Conservation (phyloP, 2,329 filamentous ascomycete genomes). For the Cladosporium oxysporum region DNA sequence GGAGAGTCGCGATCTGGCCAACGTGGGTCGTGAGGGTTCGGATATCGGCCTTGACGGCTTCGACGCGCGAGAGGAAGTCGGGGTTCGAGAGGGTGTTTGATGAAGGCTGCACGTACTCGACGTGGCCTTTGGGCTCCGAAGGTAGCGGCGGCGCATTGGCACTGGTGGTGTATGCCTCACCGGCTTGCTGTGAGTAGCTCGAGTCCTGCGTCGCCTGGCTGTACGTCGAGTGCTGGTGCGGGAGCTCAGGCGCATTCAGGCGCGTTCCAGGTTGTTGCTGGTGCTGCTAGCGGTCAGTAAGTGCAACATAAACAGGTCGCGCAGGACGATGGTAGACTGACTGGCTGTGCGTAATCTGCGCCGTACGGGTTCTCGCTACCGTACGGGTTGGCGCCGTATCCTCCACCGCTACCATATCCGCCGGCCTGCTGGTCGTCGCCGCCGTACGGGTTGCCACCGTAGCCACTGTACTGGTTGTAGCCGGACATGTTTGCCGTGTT, state of each 20-base stretch:
- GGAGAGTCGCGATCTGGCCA: conserved; percentile 66
- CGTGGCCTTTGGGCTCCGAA: conserved; percentile 57
- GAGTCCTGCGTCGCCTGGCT: conserved; percentile 24
- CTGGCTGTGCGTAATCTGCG: conserved; percentile 31
- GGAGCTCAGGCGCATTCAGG: conserved; percentile 33
- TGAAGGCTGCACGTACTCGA: conserved; percentile 45
- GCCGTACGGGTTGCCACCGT: conserved; percentile 63
- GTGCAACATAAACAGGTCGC: conserved; percentile 18
- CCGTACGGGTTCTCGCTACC: conserved; percentile 42
- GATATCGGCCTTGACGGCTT: conserved; percentile 68
- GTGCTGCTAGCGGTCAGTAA: background rate
- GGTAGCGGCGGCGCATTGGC: conserved; percentile 23
- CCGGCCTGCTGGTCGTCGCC: conserved; percentile 53
- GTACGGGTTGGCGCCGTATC: conserved; percentile 39
- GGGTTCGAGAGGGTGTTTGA: conserved; percentile 57
- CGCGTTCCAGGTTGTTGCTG: conserved; percentile 20
- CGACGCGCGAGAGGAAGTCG: conserved; percentile 60
- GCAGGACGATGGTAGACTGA: conserved; percentile 10
- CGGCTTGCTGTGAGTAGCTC: conserved; percentile 18
- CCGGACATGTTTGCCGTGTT: conserved; percentile 51
- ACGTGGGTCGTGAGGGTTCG: conserved; percentile 66
- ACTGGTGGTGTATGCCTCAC: conserved; percentile 41
- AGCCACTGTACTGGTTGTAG: conserved; percentile 59
- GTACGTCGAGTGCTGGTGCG: conserved; percentile 41
- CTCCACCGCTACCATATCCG: conserved; percentile 18